Evolutionary conservation across 108 stramenopile species (phyloP).

Genomic region (Poteriospumella lacustris): DNA sequence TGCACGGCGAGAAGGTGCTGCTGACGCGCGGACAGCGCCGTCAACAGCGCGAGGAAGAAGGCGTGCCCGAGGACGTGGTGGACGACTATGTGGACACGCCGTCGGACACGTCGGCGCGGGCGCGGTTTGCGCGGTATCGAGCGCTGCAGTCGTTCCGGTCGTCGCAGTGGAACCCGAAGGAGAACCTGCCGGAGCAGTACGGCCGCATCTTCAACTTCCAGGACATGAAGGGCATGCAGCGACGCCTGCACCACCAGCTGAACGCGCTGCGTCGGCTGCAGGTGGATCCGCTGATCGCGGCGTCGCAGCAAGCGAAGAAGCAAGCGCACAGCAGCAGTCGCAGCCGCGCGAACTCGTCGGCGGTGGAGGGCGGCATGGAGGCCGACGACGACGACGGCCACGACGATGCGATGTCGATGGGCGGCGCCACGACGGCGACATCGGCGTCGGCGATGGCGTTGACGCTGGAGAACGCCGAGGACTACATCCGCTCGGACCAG

Average conservation of each 20-base stretch:
- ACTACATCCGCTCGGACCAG: slow-evolving; percentile 73
- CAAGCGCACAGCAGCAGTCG: slow-evolving; percentile 20
- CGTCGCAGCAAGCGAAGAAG: background rate
- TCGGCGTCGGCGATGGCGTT: background rate
- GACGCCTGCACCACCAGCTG: slow-evolving; percentile 34
- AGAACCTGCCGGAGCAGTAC: slow-evolving; percentile 90
- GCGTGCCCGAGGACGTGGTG: slow-evolving; percentile 68
- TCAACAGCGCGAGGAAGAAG: slow-evolving; percentile 17
- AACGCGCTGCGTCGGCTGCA: too few relatives aligned
- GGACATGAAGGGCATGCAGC: slow-evolving; percentile 36
- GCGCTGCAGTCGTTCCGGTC: slow-evolving; percentile 84
- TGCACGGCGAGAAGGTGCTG: slow-evolving; percentile 64
- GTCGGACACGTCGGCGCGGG: slow-evolving; percentile 72
- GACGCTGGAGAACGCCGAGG: slow-evolving; percentile 35
- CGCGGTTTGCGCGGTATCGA: slow-evolving; percentile 91
- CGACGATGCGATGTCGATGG: background rate
- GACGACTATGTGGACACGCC: slow-evolving; percentile 92
- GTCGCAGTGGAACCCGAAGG: slow-evolving; percentile 89
- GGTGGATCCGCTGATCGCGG: slow-evolving; percentile 34
- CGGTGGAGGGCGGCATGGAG: slow-evolving; percentile 60
- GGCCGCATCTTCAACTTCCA: slow-evolving; percentile 78
- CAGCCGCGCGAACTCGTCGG: too few relatives aligned
- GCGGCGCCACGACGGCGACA: background rate
- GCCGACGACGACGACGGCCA: slow-evolving; percentile 46
- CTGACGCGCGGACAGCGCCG: slow-evolving; percentile 54